These are phyloP conservation scores for Exophiala oligosperma DNA, from an alignment of 2,329 filamentous ascomycete species.

Conservation along the genomic window DNA sequence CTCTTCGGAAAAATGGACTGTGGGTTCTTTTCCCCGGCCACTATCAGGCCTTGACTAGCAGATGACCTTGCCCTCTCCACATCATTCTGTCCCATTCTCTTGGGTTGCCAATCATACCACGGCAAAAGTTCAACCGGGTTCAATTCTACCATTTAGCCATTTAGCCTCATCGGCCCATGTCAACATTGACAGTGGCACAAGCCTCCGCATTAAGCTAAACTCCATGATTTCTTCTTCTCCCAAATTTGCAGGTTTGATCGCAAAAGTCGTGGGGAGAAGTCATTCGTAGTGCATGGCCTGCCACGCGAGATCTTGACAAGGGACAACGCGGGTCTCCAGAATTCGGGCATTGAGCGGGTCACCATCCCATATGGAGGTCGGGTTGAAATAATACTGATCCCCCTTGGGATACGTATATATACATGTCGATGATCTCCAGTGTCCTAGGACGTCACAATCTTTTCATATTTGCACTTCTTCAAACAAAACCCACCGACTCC, in stretches of 20 bases:
- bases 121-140: too few relatives aligned
- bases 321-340: background rate
- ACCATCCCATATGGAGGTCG: too few relatives aligned
- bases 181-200: background rate
- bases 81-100: too few relatives aligned
- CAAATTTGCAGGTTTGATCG: background rate
- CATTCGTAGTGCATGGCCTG: background rate
- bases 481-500: background rate
- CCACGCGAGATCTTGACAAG: slow-evolving; percentile 4
- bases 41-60: too few relatives aligned
- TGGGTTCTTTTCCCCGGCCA: background rate
- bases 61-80: background rate
- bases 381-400: too few relatives aligned
- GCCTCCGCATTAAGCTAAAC: background rate
- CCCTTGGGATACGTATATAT: slow-evolving; percentile 1
- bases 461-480: background rate
- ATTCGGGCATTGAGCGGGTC: background rate
- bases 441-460: background rate
- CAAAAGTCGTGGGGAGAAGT: slow-evolving; percentile 1
- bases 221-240: slow-evolving; percentile 4
- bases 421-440: background rate
- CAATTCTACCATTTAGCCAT: slow-evolving; percentile 11
- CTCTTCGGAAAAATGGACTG: too few relatives aligned
- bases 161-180: background rate
- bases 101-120: background rate